Evolutionary conservation across 805 yeast genomes (phyloP).

Genomic region (Jamesozyma spencerorum): DNA sequence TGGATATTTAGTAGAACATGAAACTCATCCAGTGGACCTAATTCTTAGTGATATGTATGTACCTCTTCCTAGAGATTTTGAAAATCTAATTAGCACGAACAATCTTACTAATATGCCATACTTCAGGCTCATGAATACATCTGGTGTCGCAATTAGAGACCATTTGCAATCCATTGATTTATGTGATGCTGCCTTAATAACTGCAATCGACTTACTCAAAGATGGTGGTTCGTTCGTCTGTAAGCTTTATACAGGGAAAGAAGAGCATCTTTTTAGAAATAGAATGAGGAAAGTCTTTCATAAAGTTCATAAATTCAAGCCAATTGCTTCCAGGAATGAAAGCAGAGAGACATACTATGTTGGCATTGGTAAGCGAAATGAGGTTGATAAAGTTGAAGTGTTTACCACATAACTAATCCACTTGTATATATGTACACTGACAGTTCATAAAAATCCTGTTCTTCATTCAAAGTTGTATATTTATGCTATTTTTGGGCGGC

Average conservation of each 20-base stretch:
- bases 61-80: slow-evolving; percentile 39
- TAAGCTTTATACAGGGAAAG: slow-evolving; percentile 78
- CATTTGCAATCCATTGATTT: slow-evolving; percentile 77
- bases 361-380: slow-evolving; percentile 42
- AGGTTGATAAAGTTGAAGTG: slow-evolving; percentile 37
- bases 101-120: slow-evolving; percentile 70
- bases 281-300: slow-evolving; percentile 51
- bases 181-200: slow-evolving; percentile 81
- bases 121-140: slow-evolving; percentile 87
- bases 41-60: slow-evolving; percentile 79
- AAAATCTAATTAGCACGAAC: slow-evolving; percentile 23
- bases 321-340: slow-evolving; percentile 67
- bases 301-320: slow-evolving; percentile 63
- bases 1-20: slow-evolving; percentile 15
- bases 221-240: slow-evolving; percentile 69
- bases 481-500: too few relatives aligned
- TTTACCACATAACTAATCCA: slow-evolving; percentile 26
- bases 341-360: slow-evolving; percentile 80
- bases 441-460: too few relatives aligned
- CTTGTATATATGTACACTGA: slow-evolving; percentile 14
- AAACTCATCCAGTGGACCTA: slow-evolving; percentile 45
- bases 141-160: slow-evolving; percentile 74
- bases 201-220: slow-evolving; percentile 61
- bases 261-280: slow-evolving; percentile 55
- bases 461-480: too few relatives aligned